phyloP scores from a whole-genome alignment of 2,329 filamentous ascomycete genomes.

The Aquanectria penicillioides region DNA sequence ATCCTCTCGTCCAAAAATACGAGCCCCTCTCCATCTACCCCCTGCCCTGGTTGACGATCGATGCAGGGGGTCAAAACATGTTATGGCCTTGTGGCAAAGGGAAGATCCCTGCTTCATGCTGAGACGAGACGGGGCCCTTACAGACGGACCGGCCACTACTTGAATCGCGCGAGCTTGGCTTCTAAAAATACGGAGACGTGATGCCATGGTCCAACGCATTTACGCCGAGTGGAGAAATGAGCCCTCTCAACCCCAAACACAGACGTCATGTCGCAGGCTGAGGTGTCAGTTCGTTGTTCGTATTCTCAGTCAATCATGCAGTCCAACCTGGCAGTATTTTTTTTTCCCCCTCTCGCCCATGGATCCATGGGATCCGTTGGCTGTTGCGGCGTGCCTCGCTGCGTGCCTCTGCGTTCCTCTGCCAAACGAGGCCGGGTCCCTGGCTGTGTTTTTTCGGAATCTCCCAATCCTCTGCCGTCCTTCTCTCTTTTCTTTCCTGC shows the following conservation, averaged over 20 bases:
- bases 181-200: slow-evolving; percentile 17
- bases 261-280: slow-evolving; percentile 17
- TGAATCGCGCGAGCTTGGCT: slow-evolving; percentile 2
- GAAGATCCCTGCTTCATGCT: slow-evolving; percentile 2
- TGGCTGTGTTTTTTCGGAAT: background rate
- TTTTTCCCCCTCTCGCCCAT: too few species aligned
- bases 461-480: too few species aligned
- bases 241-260: slow-evolving; percentile 17
- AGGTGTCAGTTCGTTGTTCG: slow-evolving; percentile 19
- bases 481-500: background rate
- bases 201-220: slow-evolving; percentile 7
- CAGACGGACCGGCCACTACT: background rate
- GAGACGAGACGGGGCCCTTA: slow-evolving; percentile 14
- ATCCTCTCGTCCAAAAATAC: background rate
- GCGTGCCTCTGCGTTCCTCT: too few species aligned
- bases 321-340: slow-evolving; percentile 16
- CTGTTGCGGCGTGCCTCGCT: too few species aligned
- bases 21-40: background rate
- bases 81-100: slow-evolving; percentile 1
- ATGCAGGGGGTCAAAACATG: slow-evolving; percentile 16
- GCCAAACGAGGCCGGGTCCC: background rate
- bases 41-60: slow-evolving; percentile 1
- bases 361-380: slow-evolving; percentile 4
- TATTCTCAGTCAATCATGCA: slow-evolving; percentile 20
- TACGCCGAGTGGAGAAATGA: background rate